Evolutionary conservation across 139 green algal genomes (phyloP).

Genomic region (Chlorella sp.): DNA sequence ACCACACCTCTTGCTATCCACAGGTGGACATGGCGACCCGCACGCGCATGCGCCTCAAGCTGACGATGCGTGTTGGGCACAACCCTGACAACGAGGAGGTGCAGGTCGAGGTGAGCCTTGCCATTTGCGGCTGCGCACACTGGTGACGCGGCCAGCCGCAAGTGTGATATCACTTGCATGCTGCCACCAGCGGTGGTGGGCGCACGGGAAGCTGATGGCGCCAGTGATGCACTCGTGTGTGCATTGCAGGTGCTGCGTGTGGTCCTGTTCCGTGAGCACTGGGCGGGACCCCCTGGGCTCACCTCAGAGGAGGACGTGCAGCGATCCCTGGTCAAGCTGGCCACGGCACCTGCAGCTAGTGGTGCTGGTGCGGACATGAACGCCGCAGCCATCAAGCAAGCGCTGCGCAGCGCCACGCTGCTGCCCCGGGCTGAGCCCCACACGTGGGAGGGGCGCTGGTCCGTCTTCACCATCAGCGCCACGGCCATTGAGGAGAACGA

Average conservation of each 20-base stretch:
- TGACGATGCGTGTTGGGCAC: constrained; percentile 31
- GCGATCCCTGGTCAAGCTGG: background rate
- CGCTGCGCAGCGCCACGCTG: background rate
- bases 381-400: background rate
- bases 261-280: constrained; percentile 29
- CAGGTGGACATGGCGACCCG: constrained; percentile 27
- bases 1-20: no score
- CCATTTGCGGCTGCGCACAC: background rate
- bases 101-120: constrained; percentile 20
- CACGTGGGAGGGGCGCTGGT: constrained; percentile 25
- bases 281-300: constrained; percentile 4
- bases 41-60: constrained; percentile 19
- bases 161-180: no score
- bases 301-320: background rate
- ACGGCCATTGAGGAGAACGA: constrained; percentile 26
- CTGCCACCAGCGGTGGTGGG: no score
- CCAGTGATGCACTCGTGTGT: no score
- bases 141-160: background rate
- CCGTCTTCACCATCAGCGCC: constrained; percentile 26
- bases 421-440: constrained; percentile 12
- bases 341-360: background rate
- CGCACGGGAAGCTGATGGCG: no score
- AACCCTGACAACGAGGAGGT: constrained; percentile 28
- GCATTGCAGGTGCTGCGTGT: constrained; percentile 23
- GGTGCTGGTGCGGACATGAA: background rate